These are phyloP conservation scores for Ceratobasidium sp. DNA, from an alignment of 1,284 basidiomycete species.

Conservation along the genomic window DNA sequence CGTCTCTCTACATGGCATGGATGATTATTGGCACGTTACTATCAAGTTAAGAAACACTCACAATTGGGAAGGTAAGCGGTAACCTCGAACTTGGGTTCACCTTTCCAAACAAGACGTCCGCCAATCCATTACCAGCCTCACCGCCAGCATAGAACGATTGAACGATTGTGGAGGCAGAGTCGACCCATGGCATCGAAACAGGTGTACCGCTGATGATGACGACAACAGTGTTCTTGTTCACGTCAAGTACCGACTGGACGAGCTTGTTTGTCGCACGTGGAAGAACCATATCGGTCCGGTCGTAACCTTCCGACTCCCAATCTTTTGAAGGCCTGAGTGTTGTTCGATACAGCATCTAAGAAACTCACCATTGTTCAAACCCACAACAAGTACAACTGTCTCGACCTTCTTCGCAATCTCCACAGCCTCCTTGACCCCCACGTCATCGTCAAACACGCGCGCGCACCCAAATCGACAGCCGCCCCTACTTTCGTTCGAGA, in stretches of 20 bases:
- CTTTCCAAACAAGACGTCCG: constrained; percentile 49
- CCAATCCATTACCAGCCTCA: constrained; percentile 56
- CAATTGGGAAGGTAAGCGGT: constrained; percentile 47
- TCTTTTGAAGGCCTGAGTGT: constrained; percentile 52
- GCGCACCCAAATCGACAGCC: constrained; percentile 61
- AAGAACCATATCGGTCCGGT: constrained; percentile 66
- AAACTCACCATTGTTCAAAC: constrained; percentile 63
- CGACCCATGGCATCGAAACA: constrained; percentile 65
- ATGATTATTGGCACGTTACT: neutral
- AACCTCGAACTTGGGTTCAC: constrained; percentile 48
- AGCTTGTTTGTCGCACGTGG: constrained; percentile 59
- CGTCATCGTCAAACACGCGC: constrained; percentile 61
- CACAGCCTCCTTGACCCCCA: constrained; percentile 68
- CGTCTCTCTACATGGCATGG: constrained; percentile 31
- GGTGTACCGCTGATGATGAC: constrained; percentile 60
- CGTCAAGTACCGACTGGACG: constrained; percentile 49
- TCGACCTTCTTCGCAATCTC: constrained; percentile 67
- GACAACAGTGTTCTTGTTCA: constrained; percentile 59
- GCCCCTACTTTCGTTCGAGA: constrained; percentile 54
- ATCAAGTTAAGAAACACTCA: neutral
- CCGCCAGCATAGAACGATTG: constrained; percentile 66
- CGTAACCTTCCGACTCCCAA: constrained; percentile 77
- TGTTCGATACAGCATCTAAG: neutral
- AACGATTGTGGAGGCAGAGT: constrained; percentile 63
- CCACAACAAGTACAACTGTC: constrained; percentile 68